Evolutionary conservation across 139 green algal species (phyloP).

Genomic region (Auxenochlorella protothecoides): DNA sequence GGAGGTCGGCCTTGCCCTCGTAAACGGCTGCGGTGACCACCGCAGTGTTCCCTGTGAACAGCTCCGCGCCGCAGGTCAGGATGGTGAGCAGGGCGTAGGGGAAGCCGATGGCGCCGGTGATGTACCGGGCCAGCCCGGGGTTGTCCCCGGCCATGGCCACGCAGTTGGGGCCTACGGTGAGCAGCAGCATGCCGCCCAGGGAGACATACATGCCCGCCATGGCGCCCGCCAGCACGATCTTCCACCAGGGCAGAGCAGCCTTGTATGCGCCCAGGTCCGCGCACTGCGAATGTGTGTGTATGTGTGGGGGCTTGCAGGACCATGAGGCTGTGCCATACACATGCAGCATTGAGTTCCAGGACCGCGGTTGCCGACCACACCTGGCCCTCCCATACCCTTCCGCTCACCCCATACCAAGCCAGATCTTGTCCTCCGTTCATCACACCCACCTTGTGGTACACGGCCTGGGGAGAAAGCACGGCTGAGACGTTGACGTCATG

Average conservation of each 20-base stretch:
- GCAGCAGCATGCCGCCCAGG: constrained; percentile 54
- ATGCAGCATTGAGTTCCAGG: no score
- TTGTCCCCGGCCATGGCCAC: constrained; percentile 42
- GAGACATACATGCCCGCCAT: constrained; percentile 58
- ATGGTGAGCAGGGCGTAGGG: constrained; percentile 60
- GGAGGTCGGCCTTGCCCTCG: constrained; percentile 38
- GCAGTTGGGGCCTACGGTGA: constrained; percentile 44
- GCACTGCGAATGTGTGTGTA: neutral
- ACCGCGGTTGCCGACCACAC: no score
- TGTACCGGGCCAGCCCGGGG: constrained; percentile 43
- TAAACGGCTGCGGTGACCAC: constrained; percentile 50
- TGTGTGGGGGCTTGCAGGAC: no score
- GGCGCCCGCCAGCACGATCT: constrained; percentile 39
- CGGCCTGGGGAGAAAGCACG: no score
- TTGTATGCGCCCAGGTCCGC: constrained; percentile 26
- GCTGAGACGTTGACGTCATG: no score
- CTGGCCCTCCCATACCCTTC: no score
- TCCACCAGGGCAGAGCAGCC: constrained; percentile 22
- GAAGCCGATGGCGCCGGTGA: constrained; percentile 47
- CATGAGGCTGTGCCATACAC: no score
- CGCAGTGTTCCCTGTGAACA: constrained; percentile 79
- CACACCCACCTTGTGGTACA: no score
- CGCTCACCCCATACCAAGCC: no score
- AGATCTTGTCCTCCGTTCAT: no score
- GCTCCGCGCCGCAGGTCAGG: constrained; percentile 58